Base-by-base conservation (phyloP, 768 basidiomycete species). In the Hypsizygus marmoreus region DNA sequence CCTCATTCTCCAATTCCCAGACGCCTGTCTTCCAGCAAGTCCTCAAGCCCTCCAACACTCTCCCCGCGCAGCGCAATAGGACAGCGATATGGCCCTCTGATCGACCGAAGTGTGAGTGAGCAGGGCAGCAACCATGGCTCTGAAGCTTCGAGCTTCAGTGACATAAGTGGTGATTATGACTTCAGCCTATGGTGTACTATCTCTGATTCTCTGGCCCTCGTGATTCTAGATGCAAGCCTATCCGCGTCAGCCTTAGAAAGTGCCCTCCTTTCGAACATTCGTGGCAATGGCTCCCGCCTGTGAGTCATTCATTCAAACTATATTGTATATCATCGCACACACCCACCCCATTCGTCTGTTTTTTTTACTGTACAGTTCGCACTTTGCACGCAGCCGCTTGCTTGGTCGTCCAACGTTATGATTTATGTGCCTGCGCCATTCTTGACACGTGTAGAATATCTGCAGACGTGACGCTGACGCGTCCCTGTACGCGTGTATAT, bases 141-240 rank as follows among this genome's bases (percentile, higher is more conserved):
- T 17, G 81, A 84, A 32, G 80, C 88, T 0, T 91, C 89, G 5
- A 79, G 91, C 62, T 91, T 92, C 56, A 92, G 90, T 58, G 91
- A 93, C 58, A 59, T 92, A 33, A 93, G 91, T 56, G 90, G 91
- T 90, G 56, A n/a, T n/a, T n/a, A n/a, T n/a, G n/a, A n/a, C n/a
- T n/a, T n/a, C n/a, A 58, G 79, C 66, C 22, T 16, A 12, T 40
- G 12, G 9, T 10, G 9, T 30, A 34, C 24, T 17, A n/a, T 40
- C 16, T 40, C 13, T 11, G 36, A 13, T 22, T n/a, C n/a, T n/a
- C n/a, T n/a, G n/a, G n/a, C n/a, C n/a, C n/a, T n/a, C n/a, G n/a
- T n/a, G n/a, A n/a, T n/a, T 38, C 1, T 51, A 88, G 87, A 89
- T 54, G 77, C 81, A 9, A 88, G 87, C 60, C 63, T 92, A 29